A percentile compares a stretch with the other conserved stretches of the same genome.
Evolutionary conservation across 129 eudicot genomes (phyloP).

Genomic region (Tanacetum coccineum): DNA sequence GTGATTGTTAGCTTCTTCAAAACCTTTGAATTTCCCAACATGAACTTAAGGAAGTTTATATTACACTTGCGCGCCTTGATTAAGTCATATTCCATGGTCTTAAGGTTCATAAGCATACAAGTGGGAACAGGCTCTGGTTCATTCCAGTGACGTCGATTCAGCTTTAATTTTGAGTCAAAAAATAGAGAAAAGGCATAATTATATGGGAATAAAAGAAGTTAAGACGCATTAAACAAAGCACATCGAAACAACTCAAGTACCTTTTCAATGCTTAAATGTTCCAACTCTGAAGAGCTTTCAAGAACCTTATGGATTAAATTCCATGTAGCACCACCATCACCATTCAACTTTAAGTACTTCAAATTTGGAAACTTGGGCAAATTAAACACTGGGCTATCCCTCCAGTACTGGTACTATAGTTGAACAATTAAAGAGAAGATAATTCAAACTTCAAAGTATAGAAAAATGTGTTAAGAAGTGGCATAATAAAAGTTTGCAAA

Average conservation of each 20-base stretch:
- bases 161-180: background rate
- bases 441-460: too few species aligned
- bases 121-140: constrained; percentile 8
- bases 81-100: too few species aligned
- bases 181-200: background rate
- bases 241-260: background rate
- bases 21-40: too few species aligned
- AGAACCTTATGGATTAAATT: background rate
- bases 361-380: constrained; percentile 10
- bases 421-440: too few species aligned
- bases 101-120: background rate
- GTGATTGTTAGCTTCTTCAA: too few species aligned
- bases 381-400: too few species aligned
- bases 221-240: background rate
- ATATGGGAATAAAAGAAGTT: background rate
- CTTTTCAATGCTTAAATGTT: background rate
- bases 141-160: background rate
- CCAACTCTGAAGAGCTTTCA: background rate
- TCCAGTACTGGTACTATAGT: too few species aligned
- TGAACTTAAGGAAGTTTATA: too few species aligned
- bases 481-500: too few species aligned
- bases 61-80: too few species aligned
- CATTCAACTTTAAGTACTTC: constrained; percentile 7
- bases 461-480: too few species aligned
- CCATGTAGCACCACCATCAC: background rate